A percentile compares a stretch with the other conserved stretches of the same genome.
phyloP scores from a whole-genome alignment of 352 stramenopile species.

The Pythium phragmitis region DNA sequence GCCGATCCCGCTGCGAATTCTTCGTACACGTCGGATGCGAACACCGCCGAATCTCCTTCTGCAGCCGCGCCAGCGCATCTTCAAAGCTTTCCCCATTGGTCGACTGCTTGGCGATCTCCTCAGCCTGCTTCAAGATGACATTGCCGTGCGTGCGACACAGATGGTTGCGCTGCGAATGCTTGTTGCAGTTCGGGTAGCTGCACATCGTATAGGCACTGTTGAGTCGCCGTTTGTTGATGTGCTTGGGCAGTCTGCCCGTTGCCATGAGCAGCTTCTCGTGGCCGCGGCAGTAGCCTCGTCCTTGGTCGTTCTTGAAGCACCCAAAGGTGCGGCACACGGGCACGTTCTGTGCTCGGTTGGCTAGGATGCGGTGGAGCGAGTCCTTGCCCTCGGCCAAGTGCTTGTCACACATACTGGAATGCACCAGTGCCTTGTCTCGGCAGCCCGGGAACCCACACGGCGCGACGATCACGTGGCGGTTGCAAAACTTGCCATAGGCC shows the following conservation, averaged over 20 bases:
- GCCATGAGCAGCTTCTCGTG: constrained; percentile 88
- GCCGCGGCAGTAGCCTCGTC: constrained; percentile 76
- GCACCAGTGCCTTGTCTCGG: constrained; percentile 64
- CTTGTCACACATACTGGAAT: constrained; percentile 70
- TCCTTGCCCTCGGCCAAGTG: constrained; percentile 71
- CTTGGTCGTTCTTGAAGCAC: constrained; percentile 89
- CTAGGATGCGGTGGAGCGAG: constrained; percentile 61
- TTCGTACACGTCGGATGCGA: constrained; percentile 80
- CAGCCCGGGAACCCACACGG: constrained; percentile 86
- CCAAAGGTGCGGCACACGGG: constrained; percentile 70
- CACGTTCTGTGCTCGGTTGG: constrained; percentile 69
- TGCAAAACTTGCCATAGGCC: constrained; percentile 83
- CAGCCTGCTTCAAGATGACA: constrained; percentile 69
- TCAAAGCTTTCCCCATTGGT: constrained; percentile 57
- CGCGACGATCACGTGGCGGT: constrained; percentile 82
- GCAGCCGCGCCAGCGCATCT: constrained; percentile 61
- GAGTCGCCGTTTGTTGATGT: constrained; percentile 82
- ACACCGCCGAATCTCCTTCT: constrained; percentile 79
- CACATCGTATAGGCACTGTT: constrained; percentile 91
- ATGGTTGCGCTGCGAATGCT: constrained; percentile 84
- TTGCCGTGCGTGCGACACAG: constrained; percentile 87
- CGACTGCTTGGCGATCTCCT: constrained; percentile 53
- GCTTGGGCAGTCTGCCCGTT: constrained; percentile 62
- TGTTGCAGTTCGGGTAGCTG: constrained; percentile 78
- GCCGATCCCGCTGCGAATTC: constrained; percentile 82